These are phyloP conservation scores for Saturnispora sekii DNA, from an alignment of 805 yeast genomes.

Conservation along the genomic window DNA sequence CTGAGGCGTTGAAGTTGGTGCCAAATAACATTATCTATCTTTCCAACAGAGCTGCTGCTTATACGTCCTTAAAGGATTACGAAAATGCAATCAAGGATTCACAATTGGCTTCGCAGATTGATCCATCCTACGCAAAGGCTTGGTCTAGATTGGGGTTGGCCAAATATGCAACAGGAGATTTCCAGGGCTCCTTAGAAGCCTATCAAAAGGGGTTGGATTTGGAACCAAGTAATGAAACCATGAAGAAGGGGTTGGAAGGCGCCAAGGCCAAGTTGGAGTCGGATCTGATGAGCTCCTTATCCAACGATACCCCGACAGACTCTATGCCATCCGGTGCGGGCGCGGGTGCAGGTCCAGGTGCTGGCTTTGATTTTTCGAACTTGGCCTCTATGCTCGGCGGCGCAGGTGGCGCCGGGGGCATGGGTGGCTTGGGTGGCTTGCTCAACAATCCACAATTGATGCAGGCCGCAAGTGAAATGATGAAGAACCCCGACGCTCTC, in stretches of 20 bases:
- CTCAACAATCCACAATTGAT: slow-evolving; percentile 77
- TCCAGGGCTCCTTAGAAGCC: slow-evolving; percentile 82
- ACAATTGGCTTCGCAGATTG: slow-evolving; percentile 63
- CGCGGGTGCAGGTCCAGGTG: slow-evolving; percentile 34
- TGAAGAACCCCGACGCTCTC: slow-evolving; percentile 78
- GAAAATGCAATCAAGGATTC: slow-evolving; percentile 79
- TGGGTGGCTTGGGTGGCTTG: slow-evolving; percentile 63
- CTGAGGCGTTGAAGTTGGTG: slow-evolving; percentile 65
- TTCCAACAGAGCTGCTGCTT: slow-evolving; percentile 96
- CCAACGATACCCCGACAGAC: slow-evolving; percentile 16
- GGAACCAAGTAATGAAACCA: slow-evolving; percentile 71
- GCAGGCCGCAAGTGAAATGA: slow-evolving; percentile 82
- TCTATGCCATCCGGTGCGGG: slow-evolving; percentile 21
- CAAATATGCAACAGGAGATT: slow-evolving; percentile 86
- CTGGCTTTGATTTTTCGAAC: slow-evolving; percentile 57
- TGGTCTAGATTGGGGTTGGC: slow-evolving; percentile 95
- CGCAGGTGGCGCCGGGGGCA: slow-evolving; percentile 45
- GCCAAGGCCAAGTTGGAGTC: slow-evolving; percentile 83
- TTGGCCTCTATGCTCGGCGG: slow-evolving; percentile 38
- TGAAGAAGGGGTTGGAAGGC: slow-evolving; percentile 88
- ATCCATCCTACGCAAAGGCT: slow-evolving; percentile 81
- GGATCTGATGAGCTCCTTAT: slow-evolving; percentile 42
- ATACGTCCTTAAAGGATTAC: slow-evolving; percentile 67
- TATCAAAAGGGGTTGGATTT: slow-evolving; percentile 90
- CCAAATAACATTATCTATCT: slow-evolving; percentile 73